phyloP scores from a whole-genome alignment of 129 eudicot genomes.

The Flaveria bidentis region DNA sequence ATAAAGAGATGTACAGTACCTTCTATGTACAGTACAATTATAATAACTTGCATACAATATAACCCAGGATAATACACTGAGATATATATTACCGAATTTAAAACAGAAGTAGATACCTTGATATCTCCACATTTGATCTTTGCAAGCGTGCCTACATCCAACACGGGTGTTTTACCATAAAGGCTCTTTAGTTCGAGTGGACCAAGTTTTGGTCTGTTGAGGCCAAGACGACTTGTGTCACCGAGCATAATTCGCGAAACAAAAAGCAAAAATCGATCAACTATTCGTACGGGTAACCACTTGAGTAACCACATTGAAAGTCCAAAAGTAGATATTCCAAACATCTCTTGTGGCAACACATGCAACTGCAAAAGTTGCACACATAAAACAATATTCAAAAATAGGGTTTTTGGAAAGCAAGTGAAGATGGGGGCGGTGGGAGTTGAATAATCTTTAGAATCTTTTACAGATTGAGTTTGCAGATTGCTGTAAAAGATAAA shows the following conservation, averaged over 20 bases:
- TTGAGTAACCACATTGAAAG: conserved; percentile 54
- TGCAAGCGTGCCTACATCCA: conserved; percentile 63
- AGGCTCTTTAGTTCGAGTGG: conserved; percentile 51
- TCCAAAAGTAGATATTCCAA: conserved; percentile 64
- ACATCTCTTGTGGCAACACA: conserved; percentile 62
- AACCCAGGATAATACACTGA: not conserved
- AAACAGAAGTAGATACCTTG: conserved; percentile 40
- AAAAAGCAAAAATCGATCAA: conserved; percentile 51
- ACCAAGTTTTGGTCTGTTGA: conserved; percentile 55
- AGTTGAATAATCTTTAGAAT: conserved; percentile 30
- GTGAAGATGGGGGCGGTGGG: not conserved
- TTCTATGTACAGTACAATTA: not conserved
- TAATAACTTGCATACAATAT: not conserved
- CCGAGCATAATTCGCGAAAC: conserved; percentile 53
- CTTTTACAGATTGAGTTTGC: conserved; percentile 30
- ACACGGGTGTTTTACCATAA: conserved; percentile 64
- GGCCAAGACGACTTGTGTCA: conserved; percentile 46
- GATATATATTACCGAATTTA: not conserved
- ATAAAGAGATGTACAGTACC: not conserved
- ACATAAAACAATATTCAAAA: conserved; percentile 11
- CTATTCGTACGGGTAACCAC: conserved; percentile 55
- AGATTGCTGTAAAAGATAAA: conserved; percentile 29
- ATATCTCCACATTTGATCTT: conserved; percentile 50
- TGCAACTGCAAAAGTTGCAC: conserved; percentile 49
- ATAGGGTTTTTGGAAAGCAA: conserved; percentile 22